These are phyloP conservation scores for Daldinia decipiens DNA, from an alignment of 495 filamentous ascomycete genomes.

Conservation along the genomic window DNA sequence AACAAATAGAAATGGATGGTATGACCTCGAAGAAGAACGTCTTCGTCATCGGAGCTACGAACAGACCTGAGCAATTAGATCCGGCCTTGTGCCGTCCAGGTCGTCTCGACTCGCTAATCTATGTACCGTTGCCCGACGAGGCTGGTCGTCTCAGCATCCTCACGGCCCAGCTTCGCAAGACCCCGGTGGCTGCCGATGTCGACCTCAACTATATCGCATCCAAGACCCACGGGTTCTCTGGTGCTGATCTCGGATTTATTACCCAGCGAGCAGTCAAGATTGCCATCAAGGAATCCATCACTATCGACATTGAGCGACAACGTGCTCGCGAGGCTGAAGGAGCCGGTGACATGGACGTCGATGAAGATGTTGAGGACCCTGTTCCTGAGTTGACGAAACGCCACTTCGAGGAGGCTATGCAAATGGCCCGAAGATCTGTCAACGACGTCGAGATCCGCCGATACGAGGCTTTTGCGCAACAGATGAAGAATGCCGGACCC, in stretches of 20 bases:
- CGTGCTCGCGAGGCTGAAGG: conserved; percentile 91
- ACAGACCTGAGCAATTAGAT: conserved; percentile 97
- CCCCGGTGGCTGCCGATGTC: conserved; percentile 87
- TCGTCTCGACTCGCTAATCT: conserved; percentile 97
- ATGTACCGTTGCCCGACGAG: conserved; percentile 95
- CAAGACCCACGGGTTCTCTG: conserved; percentile 98
- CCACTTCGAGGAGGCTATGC: conserved; percentile 99
- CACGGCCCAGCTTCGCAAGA: conserved; percentile 97
- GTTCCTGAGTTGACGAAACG: conserved; percentile 96
- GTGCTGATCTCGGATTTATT: conserved; percentile 99
- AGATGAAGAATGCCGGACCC: conserved; percentile 96
- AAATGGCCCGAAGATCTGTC: conserved; percentile 89
- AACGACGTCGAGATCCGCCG: conserved; percentile 95
- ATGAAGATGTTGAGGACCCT: conserved; percentile 85
- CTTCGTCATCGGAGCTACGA: conserved; percentile 98
- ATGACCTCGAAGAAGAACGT: conserved; percentile 99
- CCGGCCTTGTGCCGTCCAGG: conserved; percentile 97
- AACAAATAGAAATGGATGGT: conserved; percentile 86
- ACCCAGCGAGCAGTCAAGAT: conserved; percentile 99
- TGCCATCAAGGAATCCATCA: conserved; percentile 98
- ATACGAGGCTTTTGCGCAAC: conserved; percentile 98
- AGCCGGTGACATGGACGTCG: conserved; percentile 81
- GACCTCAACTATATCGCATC: conserved; percentile 91
- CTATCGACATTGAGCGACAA: conserved; percentile 82
- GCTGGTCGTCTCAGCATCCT: conserved; percentile 86